A percentile compares a stretch with the other conserved stretches of the same genome.
phyloP scores from a whole-genome alignment of 2,329 filamentous ascomycete species.

The Mariannaea elegans region DNA sequence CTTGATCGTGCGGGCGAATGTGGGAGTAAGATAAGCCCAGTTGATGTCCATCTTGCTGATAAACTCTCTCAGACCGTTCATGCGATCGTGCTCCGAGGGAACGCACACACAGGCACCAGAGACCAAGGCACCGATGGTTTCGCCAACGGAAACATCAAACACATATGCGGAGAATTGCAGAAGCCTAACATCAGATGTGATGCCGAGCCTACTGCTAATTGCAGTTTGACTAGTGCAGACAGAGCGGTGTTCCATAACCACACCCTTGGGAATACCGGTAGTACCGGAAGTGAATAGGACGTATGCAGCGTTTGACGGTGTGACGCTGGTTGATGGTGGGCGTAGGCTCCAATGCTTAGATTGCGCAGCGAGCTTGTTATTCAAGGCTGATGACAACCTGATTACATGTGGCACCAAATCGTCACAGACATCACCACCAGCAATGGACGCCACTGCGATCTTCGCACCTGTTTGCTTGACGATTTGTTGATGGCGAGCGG shows the following conservation, averaged over 20 bases:
- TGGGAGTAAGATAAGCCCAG: slow-evolving; percentile 10
- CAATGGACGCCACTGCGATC: not conserved
- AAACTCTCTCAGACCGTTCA: slow-evolving; percentile 6
- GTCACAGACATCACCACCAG: not conserved
- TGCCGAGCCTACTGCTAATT: slow-evolving; percentile 5
- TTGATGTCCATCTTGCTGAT: slow-evolving; percentile 1
- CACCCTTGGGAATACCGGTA: no score
- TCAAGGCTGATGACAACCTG: not conserved
- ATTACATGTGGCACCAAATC: not conserved
- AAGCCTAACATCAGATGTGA: no score
- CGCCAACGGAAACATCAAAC: slow-evolving; percentile 15
- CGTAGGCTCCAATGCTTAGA: not conserved
- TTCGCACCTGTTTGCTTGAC: not conserved
- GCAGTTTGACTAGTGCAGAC: slow-evolving; percentile 24
- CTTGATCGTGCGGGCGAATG: slow-evolving; percentile 1
- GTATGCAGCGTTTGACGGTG: slow-evolving; percentile 20
- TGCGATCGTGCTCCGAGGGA: no score
- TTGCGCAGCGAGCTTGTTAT: not conserved
- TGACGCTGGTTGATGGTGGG: not conserved
- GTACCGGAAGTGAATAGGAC: slow-evolving; percentile 40
- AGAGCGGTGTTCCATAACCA: slow-evolving; percentile 30
- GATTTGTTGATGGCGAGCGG: slow-evolving; percentile 3
- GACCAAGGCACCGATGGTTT: slow-evolving; percentile 18
- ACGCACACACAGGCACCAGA: slow-evolving; percentile 21
- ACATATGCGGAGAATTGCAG: no score